These are phyloP conservation scores for Prunus yedoensis DNA, from an alignment of 331 rosid species.

Conservation along the genomic window DNA sequence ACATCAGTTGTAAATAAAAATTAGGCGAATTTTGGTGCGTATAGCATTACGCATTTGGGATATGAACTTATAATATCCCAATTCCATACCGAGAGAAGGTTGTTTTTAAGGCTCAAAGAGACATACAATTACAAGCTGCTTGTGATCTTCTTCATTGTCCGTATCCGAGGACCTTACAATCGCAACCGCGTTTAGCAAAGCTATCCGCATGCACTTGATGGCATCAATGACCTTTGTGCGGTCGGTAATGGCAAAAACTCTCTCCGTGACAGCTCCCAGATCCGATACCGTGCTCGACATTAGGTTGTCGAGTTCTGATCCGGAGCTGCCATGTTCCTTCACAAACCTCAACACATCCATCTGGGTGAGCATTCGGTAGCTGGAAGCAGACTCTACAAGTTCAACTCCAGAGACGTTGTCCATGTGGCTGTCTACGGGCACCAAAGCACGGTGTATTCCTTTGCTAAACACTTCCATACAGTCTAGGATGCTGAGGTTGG, in stretches of 20 bases:
- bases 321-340: slow-evolving; percentile 29
- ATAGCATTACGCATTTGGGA: neutral
- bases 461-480: slow-evolving; percentile 95
- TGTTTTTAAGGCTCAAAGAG: neutral
- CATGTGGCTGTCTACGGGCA: slow-evolving; percentile 59
- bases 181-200: slow-evolving; percentile 74
- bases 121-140: slow-evolving; percentile 57
- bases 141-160: slow-evolving; percentile 44
- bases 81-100: too few species aligned
- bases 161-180: slow-evolving; percentile 46
- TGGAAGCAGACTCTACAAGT: slow-evolving; percentile 63
- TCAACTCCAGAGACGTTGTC: slow-evolving; percentile 58
- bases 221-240: slow-evolving; percentile 63
- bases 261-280: slow-evolving; percentile 49
- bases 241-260: slow-evolving; percentile 65
- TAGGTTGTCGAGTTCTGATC: slow-evolving; percentile 23
- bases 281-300: slow-evolving; percentile 37
- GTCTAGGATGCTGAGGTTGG: slow-evolving; percentile 53
- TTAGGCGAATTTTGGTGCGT: too few species aligned
- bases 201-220: slow-evolving; percentile 59
- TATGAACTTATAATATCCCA: neutral
- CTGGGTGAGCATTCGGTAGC: slow-evolving; percentile 74
- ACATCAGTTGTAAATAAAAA: too few species aligned
- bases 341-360: slow-evolving; percentile 74
- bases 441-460: slow-evolving; percentile 82